Conservation (phyloP, 164 flowering plant genomes). For the Vitis labrusca region DNA sequence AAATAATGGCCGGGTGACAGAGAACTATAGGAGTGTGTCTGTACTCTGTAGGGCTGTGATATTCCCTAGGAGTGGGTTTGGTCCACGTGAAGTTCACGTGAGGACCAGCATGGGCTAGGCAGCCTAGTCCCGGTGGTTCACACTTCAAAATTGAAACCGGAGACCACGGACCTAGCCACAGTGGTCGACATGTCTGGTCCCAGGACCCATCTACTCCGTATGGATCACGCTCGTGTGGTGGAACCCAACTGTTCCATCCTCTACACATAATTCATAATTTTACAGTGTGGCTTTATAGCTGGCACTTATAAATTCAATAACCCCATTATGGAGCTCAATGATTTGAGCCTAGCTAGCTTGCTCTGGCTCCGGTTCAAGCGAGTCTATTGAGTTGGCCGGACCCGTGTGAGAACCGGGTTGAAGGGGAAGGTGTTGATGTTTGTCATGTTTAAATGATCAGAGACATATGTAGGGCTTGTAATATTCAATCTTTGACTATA, state of each 20-base stretch:
- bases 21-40: neutral
- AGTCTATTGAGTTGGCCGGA: no score
- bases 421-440: no score
- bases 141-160: no score
- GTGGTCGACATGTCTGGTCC: neutral
- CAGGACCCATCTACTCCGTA: no score
- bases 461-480: no score
- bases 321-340: no score
- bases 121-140: neutral
- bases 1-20: neutral
- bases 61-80: neutral
- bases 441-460: no score
- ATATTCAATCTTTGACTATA: no score
- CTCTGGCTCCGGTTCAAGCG: no score
- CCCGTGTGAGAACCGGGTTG: no score
- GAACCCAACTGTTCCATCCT: slow-evolving; percentile 2
- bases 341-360: no score
- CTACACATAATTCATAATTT: neutral
- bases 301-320: slow-evolving; percentile 7
- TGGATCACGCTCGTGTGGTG: slow-evolving; percentile 2
- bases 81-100: slow-evolving; percentile 25
- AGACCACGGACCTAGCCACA: slow-evolving; percentile 4
- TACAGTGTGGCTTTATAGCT: neutral
- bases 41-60: slow-evolving; percentile 10
- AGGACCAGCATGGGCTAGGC: slow-evolving; percentile 3